phyloP scores from a whole-genome alignment of 1,284 basidiomycete genomes.

The Lentinula novae-zelandiae region DNA sequence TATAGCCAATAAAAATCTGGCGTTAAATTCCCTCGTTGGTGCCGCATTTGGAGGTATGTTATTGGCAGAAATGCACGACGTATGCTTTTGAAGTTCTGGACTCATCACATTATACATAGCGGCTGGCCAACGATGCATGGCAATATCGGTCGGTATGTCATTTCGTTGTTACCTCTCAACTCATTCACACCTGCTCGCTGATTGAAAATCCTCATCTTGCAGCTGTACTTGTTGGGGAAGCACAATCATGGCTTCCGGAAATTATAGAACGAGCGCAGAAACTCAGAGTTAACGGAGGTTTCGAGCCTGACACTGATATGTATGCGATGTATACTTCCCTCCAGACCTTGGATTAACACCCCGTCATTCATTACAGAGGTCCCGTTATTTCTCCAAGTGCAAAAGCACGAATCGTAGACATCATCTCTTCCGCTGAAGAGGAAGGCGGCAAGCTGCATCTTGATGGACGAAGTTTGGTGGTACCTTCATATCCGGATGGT shows the following conservation, averaged over 20 bases:
- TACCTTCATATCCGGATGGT: conserved; percentile 81
- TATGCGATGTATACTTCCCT: conserved; percentile 35
- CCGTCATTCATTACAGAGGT: conserved; percentile 51
- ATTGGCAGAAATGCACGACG: not conserved
- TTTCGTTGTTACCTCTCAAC: not conserved
- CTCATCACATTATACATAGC: conserved; percentile 49
- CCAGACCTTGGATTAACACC: conserved; percentile 5
- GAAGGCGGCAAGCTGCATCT: conserved; percentile 89
- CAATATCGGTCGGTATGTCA: conserved; percentile 74
- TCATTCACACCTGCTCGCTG: not conserved
- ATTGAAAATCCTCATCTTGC: not conserved
- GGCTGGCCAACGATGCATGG: conserved; percentile 97
- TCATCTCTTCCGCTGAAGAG: conserved; percentile 79
- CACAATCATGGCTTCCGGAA: conserved; percentile 84
- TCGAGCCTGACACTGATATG: conserved; percentile 86
- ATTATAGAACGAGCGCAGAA: conserved; percentile 80
- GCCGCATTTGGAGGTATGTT: conserved; percentile 87
- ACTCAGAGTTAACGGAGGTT: conserved; percentile 87
- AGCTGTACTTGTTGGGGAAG: conserved; percentile 83
- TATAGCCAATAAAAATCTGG: conserved; percentile 89
- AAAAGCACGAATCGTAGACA: conserved; percentile 71
- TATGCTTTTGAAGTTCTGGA: conserved; percentile 7
- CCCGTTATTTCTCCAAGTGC: conserved; percentile 92
- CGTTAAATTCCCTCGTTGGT: conserved; percentile 91
- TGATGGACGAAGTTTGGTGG: conserved; percentile 75